Conservation (phyloP, 345 rosid species). For the Brassica carinata region DNA sequence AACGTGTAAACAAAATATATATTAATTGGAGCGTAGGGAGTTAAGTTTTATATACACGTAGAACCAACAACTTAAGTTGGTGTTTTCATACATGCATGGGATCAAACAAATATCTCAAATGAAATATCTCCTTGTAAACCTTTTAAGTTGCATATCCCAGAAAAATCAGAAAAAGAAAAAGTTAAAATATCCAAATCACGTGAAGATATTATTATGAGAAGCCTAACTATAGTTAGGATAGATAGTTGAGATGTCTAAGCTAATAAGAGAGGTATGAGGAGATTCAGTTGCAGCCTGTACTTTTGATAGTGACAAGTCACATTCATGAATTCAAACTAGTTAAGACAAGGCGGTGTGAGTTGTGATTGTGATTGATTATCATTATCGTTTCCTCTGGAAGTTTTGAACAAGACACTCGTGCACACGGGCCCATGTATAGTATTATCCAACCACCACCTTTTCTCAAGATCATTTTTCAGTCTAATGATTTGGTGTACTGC, state of each 20-base stretch:
- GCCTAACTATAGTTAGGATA: slow-evolving; percentile 21
- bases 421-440: slow-evolving; percentile 38
- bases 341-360: slow-evolving; percentile 27
- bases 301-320: slow-evolving; percentile 34
- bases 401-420: slow-evolving; percentile 58
- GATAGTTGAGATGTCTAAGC: slow-evolving; percentile 21
- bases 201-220: slow-evolving; percentile 5
- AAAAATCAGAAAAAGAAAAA: slow-evolving; percentile 2
- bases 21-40: neutral
- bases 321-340: slow-evolving; percentile 35
- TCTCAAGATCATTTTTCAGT: slow-evolving; percentile 22
- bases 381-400: slow-evolving; percentile 20
- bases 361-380: slow-evolving; percentile 22
- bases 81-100: slow-evolving; percentile 27
- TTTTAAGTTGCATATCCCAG: slow-evolving; percentile 22
- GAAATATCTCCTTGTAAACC: slow-evolving; percentile 33
- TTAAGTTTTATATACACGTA: neutral
- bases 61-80: neutral
- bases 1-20: neutral
- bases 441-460: slow-evolving; percentile 45
- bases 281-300: slow-evolving; percentile 34
- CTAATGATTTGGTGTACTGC: slow-evolving; percentile 7
- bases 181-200: slow-evolving; percentile 30
- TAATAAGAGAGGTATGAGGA: slow-evolving; percentile 21
- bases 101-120: slow-evolving; percentile 26